Evolutionary conservation across 306 rosid species (phyloP), one percentile per base, ranked within the genome.

Genomic region (Casuarina equisetifolia): DNA sequence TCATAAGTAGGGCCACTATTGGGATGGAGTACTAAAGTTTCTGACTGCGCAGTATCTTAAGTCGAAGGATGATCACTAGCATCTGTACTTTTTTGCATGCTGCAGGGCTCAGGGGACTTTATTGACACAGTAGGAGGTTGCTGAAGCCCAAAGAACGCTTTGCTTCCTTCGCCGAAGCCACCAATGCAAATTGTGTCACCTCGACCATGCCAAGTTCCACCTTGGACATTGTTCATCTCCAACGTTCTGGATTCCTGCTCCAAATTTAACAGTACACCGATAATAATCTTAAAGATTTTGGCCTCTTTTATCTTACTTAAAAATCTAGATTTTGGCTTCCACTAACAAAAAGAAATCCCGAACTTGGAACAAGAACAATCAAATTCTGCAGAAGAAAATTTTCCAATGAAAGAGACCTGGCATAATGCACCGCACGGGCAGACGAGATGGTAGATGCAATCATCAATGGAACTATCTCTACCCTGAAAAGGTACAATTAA

Each of bases 171-270:
- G 66, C 87, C 84, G 70, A 85, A 69, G 69, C 93, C 88, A 16
- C 97, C 97, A 74, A 95, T 75, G 80, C 84, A 93, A 72, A 91
- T 55, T 1, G 92, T 91, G 83, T 91, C 98, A 0, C 99, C 97
- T 40, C 99, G 90, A 55, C 99, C 99, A 12, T 90, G 99, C 99
- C 99, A 96, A 64, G 85, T 93, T 51, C 99, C 99, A 44, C 90
- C 96, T 84, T 96, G 98, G 75, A 96, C 96, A 46, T 96, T 96
- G 85, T 96, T 96, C 85, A 96, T 93, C 84, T 96, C 97, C 68
- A 96, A 72, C 64, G 99, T 96, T 90, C 99, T 89, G 16, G 98
- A 90, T 71, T 96, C 99, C 98, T 95, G 87, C 71, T 74, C 77
- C 67, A 84, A 61, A 20, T 50, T 48, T 50, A 62, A 69, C 68